Evolutionary conservation across 805 yeast genomes (phyloP).

Genomic region (Candida glaebosa): DNA sequence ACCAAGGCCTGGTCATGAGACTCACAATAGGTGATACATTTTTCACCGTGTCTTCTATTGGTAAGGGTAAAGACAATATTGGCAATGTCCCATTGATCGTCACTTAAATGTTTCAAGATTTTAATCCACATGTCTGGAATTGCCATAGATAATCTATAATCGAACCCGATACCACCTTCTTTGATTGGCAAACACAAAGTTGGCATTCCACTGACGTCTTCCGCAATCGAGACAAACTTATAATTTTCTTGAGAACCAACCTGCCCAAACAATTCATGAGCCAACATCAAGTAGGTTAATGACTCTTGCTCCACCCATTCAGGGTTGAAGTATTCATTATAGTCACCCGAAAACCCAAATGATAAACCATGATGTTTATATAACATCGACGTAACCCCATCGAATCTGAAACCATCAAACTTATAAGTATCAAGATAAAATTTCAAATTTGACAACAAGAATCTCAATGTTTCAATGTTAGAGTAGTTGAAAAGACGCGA

Average conservation of each 20-base stretch:
- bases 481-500: constrained; percentile 93
- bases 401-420: constrained; percentile 95
- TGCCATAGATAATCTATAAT: constrained; percentile 94
- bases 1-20: constrained; percentile 97
- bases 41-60: constrained; percentile 84
- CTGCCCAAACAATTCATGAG: constrained; percentile 71
- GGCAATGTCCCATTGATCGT: constrained; percentile 91
- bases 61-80: constrained; percentile 76
- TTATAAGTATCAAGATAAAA: constrained; percentile 77
- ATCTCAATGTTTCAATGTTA: constrained; percentile 84
- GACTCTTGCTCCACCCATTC: constrained; percentile 86
- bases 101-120: constrained; percentile 72
- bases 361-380: constrained; percentile 92
- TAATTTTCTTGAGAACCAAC: constrained; percentile 36
- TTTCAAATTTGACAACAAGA: constrained; percentile 78
- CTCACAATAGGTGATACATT: constrained; percentile 89
- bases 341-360: constrained; percentile 86
- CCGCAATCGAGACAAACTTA: constrained; percentile 78
- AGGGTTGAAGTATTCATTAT: constrained; percentile 81
- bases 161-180: constrained; percentile 89
- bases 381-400: constrained; percentile 93
- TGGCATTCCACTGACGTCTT: constrained; percentile 97
- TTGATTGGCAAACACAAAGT: constrained; percentile 75
- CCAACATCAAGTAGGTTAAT: constrained; percentile 79
- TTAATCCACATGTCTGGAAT: constrained; percentile 99